Conservation (phyloP, 306 rosid genomes). For the Quercus agrifolia region DNA sequence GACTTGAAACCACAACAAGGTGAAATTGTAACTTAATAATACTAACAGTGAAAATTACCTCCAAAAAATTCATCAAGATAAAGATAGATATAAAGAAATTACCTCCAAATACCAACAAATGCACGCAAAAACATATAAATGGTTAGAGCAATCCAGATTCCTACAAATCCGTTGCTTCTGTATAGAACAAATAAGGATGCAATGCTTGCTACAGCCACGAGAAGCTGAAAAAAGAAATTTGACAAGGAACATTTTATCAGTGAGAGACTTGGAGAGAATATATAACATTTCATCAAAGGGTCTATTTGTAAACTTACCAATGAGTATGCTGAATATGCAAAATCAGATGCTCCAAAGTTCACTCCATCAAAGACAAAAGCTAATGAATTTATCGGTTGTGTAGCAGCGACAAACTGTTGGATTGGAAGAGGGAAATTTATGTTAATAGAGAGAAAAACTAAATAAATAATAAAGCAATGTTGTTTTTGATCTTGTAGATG, state of each 20-base stretch:
- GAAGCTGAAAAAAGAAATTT: conserved; percentile 38
- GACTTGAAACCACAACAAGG: too few relatives aligned
- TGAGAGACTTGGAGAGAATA: background rate
- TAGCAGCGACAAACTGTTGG: conserved; percentile 87
- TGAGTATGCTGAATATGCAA: conserved; percentile 85
- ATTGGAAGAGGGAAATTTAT: background rate
- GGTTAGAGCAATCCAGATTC: conserved; percentile 88
- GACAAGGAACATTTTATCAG: background rate
- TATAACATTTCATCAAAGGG: background rate
- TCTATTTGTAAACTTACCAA: conserved; percentile 45
- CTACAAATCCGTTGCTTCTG: conserved; percentile 65
- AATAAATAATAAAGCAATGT: background rate
- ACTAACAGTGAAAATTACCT: too few relatives aligned
- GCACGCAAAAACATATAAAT: conserved; percentile 85
- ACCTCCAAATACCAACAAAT: conserved; percentile 94
- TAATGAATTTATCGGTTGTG: conserved; percentile 88
- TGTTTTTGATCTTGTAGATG: background rate
- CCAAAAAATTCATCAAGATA: background rate
- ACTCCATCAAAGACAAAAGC: conserved; percentile 94
- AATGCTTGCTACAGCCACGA: conserved; percentile 72
- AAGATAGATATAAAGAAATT: background rate
- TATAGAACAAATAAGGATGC: conserved; percentile 56
- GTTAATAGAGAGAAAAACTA: background rate
- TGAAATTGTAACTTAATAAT: too few relatives aligned
- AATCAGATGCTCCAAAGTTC: conserved; percentile 95